phyloP scores from a whole-genome alignment of 345 rosid species.

The Euphorbia lathyris region DNA sequence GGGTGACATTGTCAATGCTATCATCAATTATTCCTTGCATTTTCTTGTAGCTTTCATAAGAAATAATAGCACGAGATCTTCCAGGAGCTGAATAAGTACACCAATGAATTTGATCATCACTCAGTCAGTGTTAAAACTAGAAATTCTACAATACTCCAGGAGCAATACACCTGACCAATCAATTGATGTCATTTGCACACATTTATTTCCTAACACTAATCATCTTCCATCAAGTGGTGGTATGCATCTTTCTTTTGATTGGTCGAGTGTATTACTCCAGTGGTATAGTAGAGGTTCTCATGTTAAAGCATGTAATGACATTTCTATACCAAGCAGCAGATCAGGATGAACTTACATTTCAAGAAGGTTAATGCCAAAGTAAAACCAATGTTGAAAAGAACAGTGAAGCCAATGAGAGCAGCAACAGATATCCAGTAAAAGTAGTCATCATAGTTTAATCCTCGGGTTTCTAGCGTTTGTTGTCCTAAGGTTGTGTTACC shows the following conservation, averaged over 20 bases:
- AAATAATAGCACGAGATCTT: constrained; percentile 61
- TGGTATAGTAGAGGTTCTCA: too few relatives aligned
- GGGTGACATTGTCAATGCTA: background rate
- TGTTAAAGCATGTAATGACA: background rate
- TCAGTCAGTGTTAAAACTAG: constrained; percentile 7
- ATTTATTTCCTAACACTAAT: too few relatives aligned
- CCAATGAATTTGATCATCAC: background rate
- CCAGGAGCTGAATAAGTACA: constrained; percentile 57
- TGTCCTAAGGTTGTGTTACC: constrained; percentile 50
- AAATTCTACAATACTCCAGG: too few relatives aligned
- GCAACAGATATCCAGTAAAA: constrained; percentile 63
- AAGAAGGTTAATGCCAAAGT: constrained; percentile 61
- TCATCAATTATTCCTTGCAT: constrained; percentile 39
- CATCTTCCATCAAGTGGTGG: too few relatives aligned
- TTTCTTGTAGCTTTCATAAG: constrained; percentile 51
- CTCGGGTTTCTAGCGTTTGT: constrained; percentile 51
- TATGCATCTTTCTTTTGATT: too few relatives aligned
- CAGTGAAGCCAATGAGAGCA: constrained; percentile 52
- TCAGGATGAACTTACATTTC: constrained; percentile 50
- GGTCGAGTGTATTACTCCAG: too few relatives aligned
- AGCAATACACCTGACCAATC: too few relatives aligned
- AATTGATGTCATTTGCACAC: too few relatives aligned
- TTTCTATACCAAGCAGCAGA: background rate
- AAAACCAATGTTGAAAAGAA: constrained; percentile 61
- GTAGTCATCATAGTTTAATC: constrained; percentile 49